Conservation (phyloP, 768 basidiomycete species). For the Amanita rubescens region DNA sequence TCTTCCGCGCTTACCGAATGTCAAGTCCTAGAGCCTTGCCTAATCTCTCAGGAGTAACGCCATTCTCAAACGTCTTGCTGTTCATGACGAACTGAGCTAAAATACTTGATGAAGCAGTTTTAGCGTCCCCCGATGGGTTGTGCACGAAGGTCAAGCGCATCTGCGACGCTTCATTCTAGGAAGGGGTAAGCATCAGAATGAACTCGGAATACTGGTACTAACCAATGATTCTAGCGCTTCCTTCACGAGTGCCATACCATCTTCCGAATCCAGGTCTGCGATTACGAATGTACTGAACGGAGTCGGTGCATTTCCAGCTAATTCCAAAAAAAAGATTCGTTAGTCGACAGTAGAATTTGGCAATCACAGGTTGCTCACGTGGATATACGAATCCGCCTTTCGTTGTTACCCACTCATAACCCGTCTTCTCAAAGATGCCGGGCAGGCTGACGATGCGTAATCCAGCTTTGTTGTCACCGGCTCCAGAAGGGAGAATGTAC, state of each 20-base stretch:
- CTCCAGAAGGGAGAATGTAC: conserved; percentile 55
- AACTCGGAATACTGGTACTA: conserved; percentile 15
- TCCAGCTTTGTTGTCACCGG: conserved; percentile 18
- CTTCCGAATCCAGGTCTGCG: conserved; percentile 66
- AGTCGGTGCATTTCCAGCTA: conserved; percentile 25
- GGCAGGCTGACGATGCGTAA: conserved; percentile 49
- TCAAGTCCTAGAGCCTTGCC: background rate
- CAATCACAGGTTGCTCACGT: conserved; percentile 6
- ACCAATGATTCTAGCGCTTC: conserved; percentile 66
- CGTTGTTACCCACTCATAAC: conserved; percentile 25
- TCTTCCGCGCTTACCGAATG: background rate
- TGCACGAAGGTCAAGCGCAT: conserved; percentile 75
- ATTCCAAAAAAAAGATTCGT: background rate
- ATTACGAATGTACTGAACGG: conserved; percentile 57
- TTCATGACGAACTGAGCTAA: conserved; percentile 43
- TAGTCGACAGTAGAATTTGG: background rate
- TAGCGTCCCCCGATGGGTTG: conserved; percentile 35
- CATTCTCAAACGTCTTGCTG: conserved; percentile 27
- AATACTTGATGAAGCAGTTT: conserved; percentile 29
- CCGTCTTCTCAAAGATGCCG: conserved; percentile 41
- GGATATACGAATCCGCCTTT: conserved; percentile 8
- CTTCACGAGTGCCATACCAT: conserved; percentile 50
- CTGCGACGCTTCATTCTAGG: conserved; percentile 35
- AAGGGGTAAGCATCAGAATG: background rate
- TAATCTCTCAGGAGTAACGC: background rate